Percentiles rank a stretch among this genome's conserved stretches.
Evolutionary conservation across 495 filamentous ascomycete species (phyloP).

Genomic region (Xylaria nigripes): DNA sequence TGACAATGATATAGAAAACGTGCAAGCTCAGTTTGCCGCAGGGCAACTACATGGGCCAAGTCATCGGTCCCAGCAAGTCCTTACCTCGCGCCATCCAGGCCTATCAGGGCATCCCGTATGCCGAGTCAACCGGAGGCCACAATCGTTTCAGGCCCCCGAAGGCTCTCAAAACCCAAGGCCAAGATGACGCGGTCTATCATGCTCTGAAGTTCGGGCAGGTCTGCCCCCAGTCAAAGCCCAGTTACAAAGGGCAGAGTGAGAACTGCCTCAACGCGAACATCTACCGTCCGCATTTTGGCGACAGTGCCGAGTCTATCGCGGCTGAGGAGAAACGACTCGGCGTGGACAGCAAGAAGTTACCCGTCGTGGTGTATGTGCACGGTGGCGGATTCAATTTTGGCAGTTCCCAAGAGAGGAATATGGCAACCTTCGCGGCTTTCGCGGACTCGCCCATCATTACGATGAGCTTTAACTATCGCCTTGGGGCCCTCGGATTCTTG

Average conservation of each 20-base stretch:
- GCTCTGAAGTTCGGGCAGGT: conserved; percentile 37
- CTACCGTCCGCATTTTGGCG: conserved; percentile 32
- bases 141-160: conserved; percentile 50
- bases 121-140: conserved; percentile 44
- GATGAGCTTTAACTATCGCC: conserved; percentile 61
- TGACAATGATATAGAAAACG: conserved; percentile 23
- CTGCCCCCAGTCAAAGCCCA: conserved; percentile 30
- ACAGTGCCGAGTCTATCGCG: conserved; percentile 16
- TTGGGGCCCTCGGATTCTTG: conserved; percentile 61
- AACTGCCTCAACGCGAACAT: conserved; percentile 47
- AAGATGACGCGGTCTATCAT: conserved; percentile 19
- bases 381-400: conserved; percentile 48
- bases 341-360: conserved; percentile 34
- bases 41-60: conserved; percentile 46
- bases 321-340: conserved; percentile 18
- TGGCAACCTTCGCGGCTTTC: conserved; percentile 48
- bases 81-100: conserved; percentile 44
- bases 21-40: conserved; percentile 34
- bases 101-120: conserved; percentile 57
- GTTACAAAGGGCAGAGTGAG: conserved; percentile 32
- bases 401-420: conserved; percentile 33
- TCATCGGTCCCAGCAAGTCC: conserved; percentile 27
- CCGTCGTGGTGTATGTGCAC: conserved; percentile 52
- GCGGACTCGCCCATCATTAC: conserved; percentile 45
- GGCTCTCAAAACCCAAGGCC: conserved; percentile 22